phyloP scores from a whole-genome alignment of 495 filamentous ascomycete genomes.

The Choiromyces venosus region DNA sequence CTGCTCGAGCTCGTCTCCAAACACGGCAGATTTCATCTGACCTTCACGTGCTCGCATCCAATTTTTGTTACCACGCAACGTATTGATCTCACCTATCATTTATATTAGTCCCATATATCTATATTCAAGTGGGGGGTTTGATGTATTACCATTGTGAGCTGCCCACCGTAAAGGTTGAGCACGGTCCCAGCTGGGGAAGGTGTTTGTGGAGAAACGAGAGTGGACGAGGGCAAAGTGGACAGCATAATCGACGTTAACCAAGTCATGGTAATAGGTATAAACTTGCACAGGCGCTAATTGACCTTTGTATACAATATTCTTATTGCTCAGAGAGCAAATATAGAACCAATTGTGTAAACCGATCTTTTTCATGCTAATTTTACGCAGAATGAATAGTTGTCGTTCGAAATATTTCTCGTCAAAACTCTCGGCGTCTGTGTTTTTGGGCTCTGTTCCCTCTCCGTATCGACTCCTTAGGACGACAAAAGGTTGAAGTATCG shows the following conservation, averaged over 20 bases:
- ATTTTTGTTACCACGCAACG: constrained; percentile 97
- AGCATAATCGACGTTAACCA: constrained; percentile 96
- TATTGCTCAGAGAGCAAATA: constrained; percentile 93
- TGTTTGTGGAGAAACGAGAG: constrained; percentile 98
- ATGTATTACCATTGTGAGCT: constrained; percentile 79
- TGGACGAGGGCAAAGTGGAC: constrained; percentile 97
- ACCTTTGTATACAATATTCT: constrained; percentile 99
- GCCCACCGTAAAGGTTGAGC: constrained; percentile 96
- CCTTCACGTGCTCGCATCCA: constrained; percentile 99
- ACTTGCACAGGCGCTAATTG: constrained; percentile 94
- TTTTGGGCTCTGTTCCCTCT: constrained; percentile 71
- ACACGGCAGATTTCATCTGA: constrained; percentile 86
- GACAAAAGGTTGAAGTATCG: constrained; percentile 92
- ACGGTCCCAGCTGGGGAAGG: constrained; percentile 98
- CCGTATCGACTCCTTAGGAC: constrained; percentile 84
- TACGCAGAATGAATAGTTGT: constrained; percentile 90
- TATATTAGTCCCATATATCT: constrained; percentile 43
- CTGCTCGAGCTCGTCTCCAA: constrained; percentile 84
- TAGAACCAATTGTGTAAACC: constrained; percentile 99
- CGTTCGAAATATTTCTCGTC: constrained; percentile 83
- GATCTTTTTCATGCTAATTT: constrained; percentile 89
- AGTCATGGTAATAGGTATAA: constrained; percentile 98
- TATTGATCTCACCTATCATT: constrained; percentile 79
- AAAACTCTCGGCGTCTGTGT: constrained; percentile 70
- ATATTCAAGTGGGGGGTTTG: constrained; percentile 24